Evolutionary conservation across 257 asterid genomes (phyloP).

Genomic region (Linaria vulgaris): DNA sequence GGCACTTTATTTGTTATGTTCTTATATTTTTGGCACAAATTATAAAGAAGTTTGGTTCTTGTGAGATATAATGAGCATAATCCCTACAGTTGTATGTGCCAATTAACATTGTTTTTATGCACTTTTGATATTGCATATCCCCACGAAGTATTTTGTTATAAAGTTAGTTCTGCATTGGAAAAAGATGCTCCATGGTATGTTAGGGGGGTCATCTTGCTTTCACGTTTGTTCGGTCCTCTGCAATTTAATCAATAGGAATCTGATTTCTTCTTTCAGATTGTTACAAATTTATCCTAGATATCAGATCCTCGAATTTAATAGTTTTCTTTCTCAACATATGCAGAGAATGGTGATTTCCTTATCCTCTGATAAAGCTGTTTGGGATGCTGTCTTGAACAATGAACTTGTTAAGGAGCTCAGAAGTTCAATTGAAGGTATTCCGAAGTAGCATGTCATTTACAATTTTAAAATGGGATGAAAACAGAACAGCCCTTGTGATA

Average conservation of each 20-base stretch:
- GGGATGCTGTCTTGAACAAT: conserved; percentile 80
- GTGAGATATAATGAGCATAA: not conserved
- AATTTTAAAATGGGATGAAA: too few relatives aligned
- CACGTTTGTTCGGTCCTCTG: too few relatives aligned
- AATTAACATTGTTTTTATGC: not conserved
- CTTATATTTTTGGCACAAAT: not conserved
- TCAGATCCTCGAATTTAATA: too few relatives aligned
- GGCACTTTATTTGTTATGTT: too few relatives aligned
- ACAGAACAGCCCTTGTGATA: too few relatives aligned
- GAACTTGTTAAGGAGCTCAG: conserved; percentile 68
- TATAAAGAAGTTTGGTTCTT: not conserved
- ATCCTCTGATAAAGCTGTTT: conserved; percentile 71
- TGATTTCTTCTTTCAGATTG: not conserved
- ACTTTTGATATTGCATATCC: too few relatives aligned
- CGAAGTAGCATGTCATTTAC: not conserved
- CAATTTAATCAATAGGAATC: not conserved
- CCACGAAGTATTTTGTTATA: too few relatives aligned
- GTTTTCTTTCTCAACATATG: not conserved
- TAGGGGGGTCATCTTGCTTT: too few relatives aligned
- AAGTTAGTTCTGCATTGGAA: too few relatives aligned
- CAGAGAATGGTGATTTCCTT: conserved; percentile 71
- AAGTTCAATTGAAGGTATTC: conserved; percentile 48
- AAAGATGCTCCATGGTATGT: too few relatives aligned
- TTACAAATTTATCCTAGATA: not conserved
- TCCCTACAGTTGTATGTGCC: not conserved